A percentile compares a stretch with the other conserved stretches of the same genome.
Evolutionary conservation across 2,329 filamentous ascomycete genomes (phyloP).

Genomic region (Alternaria viburni): DNA sequence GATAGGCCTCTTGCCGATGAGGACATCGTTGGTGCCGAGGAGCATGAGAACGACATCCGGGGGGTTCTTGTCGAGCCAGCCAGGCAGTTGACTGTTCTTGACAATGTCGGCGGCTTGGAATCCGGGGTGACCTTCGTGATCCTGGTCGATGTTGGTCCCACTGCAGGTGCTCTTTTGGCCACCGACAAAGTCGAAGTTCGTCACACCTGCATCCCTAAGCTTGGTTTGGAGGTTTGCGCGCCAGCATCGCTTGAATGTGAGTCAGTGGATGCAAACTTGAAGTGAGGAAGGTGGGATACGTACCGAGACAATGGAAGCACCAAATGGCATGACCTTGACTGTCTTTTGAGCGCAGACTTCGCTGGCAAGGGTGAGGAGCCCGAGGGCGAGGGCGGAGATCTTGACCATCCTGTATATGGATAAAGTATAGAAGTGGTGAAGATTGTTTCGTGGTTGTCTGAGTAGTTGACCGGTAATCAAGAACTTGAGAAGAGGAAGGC

Average conservation of each 20-base stretch:
- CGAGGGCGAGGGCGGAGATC: slow-evolving; percentile 23
- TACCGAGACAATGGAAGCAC: slow-evolving; percentile 45
- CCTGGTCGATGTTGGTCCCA: slow-evolving; percentile 51
- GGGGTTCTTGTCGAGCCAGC: slow-evolving; percentile 48
- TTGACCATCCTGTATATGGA: slow-evolving; percentile 27
- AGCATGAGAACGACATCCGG: slow-evolving; percentile 57
- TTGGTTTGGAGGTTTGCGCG: slow-evolving; percentile 42
- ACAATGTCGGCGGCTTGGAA: slow-evolving; percentile 50
- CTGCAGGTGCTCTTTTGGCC: slow-evolving; percentile 43
- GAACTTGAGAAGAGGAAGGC: not conserved
- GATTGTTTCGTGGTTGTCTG: not conserved
- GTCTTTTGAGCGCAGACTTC: slow-evolving; percentile 27
- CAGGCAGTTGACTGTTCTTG: slow-evolving; percentile 46
- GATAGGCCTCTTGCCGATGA: slow-evolving; percentile 40
- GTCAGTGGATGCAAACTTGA: slow-evolving; percentile 10
- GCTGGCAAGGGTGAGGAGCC: slow-evolving; percentile 27
- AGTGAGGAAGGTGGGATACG: slow-evolving; percentile 2
- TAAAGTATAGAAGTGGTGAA: not conserved
- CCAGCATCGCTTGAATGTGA: slow-evolving; percentile 41
- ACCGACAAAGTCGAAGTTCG: slow-evolving; percentile 46
- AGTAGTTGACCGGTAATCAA: not conserved
- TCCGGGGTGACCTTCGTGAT: slow-evolving; percentile 56
- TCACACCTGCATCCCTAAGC: slow-evolving; percentile 29
- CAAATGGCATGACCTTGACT: slow-evolving; percentile 46
- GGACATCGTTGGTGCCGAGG: slow-evolving; percentile 54